phyloP scores from a whole-genome alignment of 179 eudicot genomes.

The Silene vulgaris region DNA sequence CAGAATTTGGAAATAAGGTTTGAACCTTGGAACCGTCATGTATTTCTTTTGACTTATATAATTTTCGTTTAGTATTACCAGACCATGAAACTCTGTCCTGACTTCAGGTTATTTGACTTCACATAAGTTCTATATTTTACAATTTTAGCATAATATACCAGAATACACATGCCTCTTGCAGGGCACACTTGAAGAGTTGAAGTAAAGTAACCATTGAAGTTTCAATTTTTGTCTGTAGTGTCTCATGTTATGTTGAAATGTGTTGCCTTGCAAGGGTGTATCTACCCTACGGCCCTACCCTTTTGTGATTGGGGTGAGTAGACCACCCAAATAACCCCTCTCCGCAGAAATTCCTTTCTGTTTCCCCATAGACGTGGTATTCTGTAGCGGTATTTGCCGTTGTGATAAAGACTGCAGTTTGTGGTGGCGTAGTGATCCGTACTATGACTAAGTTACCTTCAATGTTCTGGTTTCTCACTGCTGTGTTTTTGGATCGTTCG shows the following conservation, averaged over 20 bases:
- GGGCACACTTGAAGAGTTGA: background rate
- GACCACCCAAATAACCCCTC: constrained; percentile 1
- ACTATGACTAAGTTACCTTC: background rate
- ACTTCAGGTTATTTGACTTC: background rate
- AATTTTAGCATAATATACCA: background rate
- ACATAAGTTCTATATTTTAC: background rate
- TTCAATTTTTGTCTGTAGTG: background rate
- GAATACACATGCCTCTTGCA: background rate
- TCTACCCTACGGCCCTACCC: too few relatives aligned
- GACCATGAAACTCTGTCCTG: background rate
- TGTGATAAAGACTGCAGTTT: too few relatives aligned
- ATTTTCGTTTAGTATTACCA: background rate
- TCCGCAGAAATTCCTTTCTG: background rate
- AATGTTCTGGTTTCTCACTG: background rate
- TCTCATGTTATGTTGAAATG: background rate
- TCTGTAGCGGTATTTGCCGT: too few relatives aligned
- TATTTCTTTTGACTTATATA: background rate
- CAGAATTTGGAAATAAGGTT: constrained; percentile 3
- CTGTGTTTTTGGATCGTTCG: background rate
- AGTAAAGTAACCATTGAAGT: background rate
- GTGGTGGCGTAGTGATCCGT: too few relatives aligned
- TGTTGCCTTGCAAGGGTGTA: background rate
- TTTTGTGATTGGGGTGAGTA: background rate
- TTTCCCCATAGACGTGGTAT: too few relatives aligned
- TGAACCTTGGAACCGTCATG: background rate